Base-by-base conservation (phyloP, 139 green algal genomes). In the Yamagishiella unicocca region DNA sequence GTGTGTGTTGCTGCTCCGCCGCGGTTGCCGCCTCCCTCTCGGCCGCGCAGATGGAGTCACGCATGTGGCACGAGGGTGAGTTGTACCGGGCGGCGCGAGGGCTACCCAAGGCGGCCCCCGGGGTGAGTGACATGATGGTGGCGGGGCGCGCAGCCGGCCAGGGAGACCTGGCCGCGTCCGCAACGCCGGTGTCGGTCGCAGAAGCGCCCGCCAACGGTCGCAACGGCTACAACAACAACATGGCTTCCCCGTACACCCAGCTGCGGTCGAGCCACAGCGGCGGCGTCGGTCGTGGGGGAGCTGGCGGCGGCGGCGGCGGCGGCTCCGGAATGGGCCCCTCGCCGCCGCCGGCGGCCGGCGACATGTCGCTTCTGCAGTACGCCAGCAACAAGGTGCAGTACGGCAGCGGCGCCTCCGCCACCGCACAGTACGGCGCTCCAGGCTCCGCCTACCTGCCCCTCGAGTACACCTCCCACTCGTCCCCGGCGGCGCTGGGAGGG, bases 31-130 rank as follows among this genome's bases (percentile, higher is more conserved):
- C n/a, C n/a, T n/a, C n/a, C n/a, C n/a, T n/a, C n/a, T n/a, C n/a
- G n/a, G n/a, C 50, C 50, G 50, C 1, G 31, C 66, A 87, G 68
- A 80, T 87, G 66, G 82, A 91, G 64, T 75, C 74, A 7, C 72
- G 88, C 46, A 90, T 92, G 87, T 95, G 91, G 90, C 75, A 78
- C 53, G 91, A 93, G 85, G 94, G 94, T 10, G 94, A 94, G 2
- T 38, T 90, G 53, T 92, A 89, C 58, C 87, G 92, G 12, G 77
- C 85, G 2, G 66, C 75, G 4, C 53, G 83, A 0, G 88, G 83
- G 12, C 66, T 89, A 37, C 68, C 53, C 40, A 83, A 90, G 37
- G 88, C 82, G 17, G 88, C 86, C 27, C 64, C 81, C 17, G 71
- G 74, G 27, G 80, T 89, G 37, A 85, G 70, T 53, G 88, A 90